phyloP scores from a whole-genome alignment of 2,329 filamentous ascomycete species.

The Botrytis hyacinthi region DNA sequence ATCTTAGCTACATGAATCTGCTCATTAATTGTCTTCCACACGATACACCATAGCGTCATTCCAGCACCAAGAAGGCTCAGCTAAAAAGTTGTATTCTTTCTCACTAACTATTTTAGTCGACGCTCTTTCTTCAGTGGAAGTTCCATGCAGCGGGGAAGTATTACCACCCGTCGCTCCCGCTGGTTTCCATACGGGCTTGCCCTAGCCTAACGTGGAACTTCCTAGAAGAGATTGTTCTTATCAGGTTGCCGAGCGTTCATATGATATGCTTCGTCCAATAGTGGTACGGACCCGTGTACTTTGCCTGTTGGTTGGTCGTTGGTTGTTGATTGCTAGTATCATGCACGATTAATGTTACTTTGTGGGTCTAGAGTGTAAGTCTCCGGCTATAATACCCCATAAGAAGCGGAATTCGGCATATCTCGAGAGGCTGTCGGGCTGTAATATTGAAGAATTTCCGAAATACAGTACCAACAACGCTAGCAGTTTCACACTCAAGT shows the following conservation, averaged over 20 bases:
- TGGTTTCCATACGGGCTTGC: background rate
- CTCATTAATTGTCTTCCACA: background rate
- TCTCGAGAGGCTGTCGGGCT: background rate
- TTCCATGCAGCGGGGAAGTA: slow-evolving; percentile 10
- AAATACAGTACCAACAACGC: slow-evolving; percentile 1
- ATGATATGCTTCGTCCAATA: slow-evolving; percentile 3
- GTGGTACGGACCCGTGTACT: background rate
- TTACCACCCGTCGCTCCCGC: background rate
- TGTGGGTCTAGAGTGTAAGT: background rate
- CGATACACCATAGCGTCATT: background rate
- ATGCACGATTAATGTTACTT: background rate
- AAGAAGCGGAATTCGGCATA: background rate
- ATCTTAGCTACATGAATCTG: background rate
- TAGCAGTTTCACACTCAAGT: background rate
- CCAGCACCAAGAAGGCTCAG: background rate
- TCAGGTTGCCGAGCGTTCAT: background rate
- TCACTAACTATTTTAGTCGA: background rate
- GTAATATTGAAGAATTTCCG: slow-evolving; percentile 1
- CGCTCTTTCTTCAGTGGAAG: background rate
- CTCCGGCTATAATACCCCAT: background rate
- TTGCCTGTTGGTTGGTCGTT: background rate
- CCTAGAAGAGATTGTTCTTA: background rate
- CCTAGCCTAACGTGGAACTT: background rate
- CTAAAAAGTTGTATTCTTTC: background rate
- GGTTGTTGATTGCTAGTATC: background rate